A percentile compares a stretch with the other conserved stretches of the same genome.
Conservation (phyloP, 768 basidiomycete species). For the Phlebiopsis flavidoalba region DNA sequence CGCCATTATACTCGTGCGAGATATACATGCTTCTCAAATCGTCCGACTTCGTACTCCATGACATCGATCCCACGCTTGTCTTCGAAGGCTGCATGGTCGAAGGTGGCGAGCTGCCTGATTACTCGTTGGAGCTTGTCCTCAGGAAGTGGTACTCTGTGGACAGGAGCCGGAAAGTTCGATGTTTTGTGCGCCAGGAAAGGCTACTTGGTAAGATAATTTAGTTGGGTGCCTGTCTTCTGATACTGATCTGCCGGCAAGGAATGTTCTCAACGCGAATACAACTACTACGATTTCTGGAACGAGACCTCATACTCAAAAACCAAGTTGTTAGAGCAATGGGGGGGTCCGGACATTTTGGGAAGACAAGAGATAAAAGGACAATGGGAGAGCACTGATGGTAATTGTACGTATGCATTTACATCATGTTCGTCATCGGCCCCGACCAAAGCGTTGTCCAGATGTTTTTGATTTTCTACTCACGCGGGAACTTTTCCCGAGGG, state of each 20-base stretch:
- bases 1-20: constrained; percentile 83
- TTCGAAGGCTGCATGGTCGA: constrained; percentile 57
- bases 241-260: constrained; percentile 36
- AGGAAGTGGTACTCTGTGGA: constrained; percentile 90
- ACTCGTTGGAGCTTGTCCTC: constrained; percentile 79
- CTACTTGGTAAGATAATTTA: constrained; percentile 59
- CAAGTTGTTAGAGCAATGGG: constrained; percentile 48
- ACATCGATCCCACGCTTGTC: constrained; percentile 52
- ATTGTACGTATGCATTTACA: constrained; percentile 57
- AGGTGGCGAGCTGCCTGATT: constrained; percentile 22
- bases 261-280: constrained; percentile 85
- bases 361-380: constrained; percentile 49
- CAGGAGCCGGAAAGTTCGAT: constrained; percentile 78
- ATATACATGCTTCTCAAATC: constrained; percentile 91
- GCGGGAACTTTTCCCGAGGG: constrained; percentile 65
- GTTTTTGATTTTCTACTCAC: constrained; percentile 85
- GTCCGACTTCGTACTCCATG: constrained; percentile 85
- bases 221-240: neutral
- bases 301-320: constrained; percentile 46
- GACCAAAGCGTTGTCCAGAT: constrained; percentile 41
- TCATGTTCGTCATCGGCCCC: neutral
- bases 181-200: constrained; percentile 73
- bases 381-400: constrained; percentile 46
- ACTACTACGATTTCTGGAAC: constrained; percentile 84
- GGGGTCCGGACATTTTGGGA: constrained; percentile 69